Conservation (phyloP, 805 yeast species). For the Saturnispora halmiae region DNA sequence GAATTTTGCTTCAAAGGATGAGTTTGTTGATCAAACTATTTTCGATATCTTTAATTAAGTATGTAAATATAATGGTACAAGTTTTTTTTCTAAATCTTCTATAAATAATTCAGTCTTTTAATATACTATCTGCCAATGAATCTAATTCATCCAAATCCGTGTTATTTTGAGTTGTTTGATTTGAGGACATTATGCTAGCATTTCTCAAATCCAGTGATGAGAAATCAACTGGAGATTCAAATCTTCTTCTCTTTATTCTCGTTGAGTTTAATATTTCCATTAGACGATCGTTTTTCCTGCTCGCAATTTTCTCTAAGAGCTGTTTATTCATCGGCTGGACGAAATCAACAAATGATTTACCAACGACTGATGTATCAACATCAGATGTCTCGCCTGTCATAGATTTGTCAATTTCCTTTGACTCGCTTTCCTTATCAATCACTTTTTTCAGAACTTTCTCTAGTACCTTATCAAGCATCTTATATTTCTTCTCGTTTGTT, state of each 20-base stretch:
- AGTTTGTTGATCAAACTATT: conserved; percentile 14
- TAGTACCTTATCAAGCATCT: conserved; percentile 2
- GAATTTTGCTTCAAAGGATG: conserved; percentile 1
- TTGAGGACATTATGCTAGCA: not conserved
- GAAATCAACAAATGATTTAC: conserved; percentile 7
- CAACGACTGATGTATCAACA: not conserved
- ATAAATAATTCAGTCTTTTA: conserved; percentile 12
- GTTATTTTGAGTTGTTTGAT: not conserved
- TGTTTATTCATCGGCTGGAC: conserved; percentile 5
- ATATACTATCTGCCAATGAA: conserved; percentile 22
- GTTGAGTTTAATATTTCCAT: conserved; percentile 11
- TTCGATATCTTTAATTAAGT: conserved; percentile 14
- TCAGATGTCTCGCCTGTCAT: too few species aligned
- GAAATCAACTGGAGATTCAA: not conserved
- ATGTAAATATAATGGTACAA: too few species aligned
- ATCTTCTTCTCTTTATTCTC: conserved; percentile 14
- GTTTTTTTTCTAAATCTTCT: too few species aligned
- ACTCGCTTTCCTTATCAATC: not conserved
- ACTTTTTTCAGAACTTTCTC: conserved; percentile 2
- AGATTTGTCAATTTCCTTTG: too few species aligned
- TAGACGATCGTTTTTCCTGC: not conserved
- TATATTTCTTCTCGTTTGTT: too few species aligned
- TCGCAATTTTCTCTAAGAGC: not conserved
- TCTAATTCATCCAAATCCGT: conserved; percentile 6
- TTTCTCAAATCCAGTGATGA: conserved; percentile 1